Base-by-base conservation (phyloP, 2,329 filamentous ascomycete species). In the Graphium sp. region DNA sequence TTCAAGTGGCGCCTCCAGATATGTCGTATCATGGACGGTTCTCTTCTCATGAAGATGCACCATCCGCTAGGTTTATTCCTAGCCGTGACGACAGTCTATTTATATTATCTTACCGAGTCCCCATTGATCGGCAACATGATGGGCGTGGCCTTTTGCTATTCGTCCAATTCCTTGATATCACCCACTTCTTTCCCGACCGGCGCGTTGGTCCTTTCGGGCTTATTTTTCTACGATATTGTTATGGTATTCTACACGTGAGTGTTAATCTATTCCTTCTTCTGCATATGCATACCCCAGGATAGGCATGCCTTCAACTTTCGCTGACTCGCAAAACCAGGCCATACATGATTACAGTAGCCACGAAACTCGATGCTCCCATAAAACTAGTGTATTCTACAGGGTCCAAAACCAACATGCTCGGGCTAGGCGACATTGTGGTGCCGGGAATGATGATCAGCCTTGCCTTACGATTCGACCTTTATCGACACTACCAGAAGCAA, bases 211-310 rank as follows among this genome's bases (percentile, higher is more conserved):
- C 60, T 95, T 2, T 56, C 61, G 7, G 81, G 77, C 0, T 60
- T 95, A 1, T 95, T 95, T 56, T 71, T 92, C 44, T 98, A 98
- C 45, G 87, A 98, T 46, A 87, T 98, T 27, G 74, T 89, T 49
- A 84, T 87, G 62, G 81, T 89, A 5, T 89, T 89, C 46, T 89
- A 78, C 46, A 85, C 79, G 56, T 74, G 46, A 52, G 68, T 60
- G 14, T 10, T 11, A 11, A 7, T 7, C 4, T 10, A n/a, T 5
- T 3, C 5, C 6, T n/a, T 5, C 7, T n/a, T n/a, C 3, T 25
- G 7, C 21, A 8, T 22, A 12, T 11, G 21, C 5, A 10, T 18
- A 7, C 4, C 12, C n/a, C n/a, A n/a, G n/a, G n/a, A n/a, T n/a
- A n/a, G n/a, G n/a, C n/a, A n/a, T n/a, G n/a, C n/a, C n/a, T n/a